phyloP scores from a whole-genome alignment of 345 rosid species.

The Streptanthus diversifolius region DNA sequence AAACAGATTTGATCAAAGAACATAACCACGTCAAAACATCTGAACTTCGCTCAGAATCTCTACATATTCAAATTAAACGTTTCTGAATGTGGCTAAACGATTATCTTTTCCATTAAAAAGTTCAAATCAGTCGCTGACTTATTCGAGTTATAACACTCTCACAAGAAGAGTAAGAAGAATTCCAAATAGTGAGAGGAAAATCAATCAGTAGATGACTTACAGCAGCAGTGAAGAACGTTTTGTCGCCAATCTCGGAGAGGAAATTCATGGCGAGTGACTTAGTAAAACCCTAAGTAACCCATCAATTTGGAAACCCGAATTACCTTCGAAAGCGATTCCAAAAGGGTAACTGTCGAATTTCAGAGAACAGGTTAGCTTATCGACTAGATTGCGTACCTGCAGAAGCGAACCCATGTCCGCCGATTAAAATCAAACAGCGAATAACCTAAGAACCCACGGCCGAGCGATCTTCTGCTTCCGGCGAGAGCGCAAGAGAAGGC shows the following conservation, averaged over 20 bases:
- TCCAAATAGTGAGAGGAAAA: not conserved
- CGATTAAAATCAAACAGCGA: not conserved
- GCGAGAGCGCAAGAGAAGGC: not conserved
- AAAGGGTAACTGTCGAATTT: not conserved
- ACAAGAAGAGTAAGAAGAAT: not conserved
- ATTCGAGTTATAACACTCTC: not conserved
- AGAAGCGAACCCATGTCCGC: constrained; percentile 47
- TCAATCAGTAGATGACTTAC: constrained; percentile 37
- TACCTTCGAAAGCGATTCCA: not conserved
- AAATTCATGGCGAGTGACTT: constrained; percentile 94
- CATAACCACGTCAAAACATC: not conserved
- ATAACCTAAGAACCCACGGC: not conserved
- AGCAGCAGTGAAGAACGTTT: constrained; percentile 95
- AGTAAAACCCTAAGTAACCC: constrained; percentile 62
- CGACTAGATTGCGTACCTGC: constrained; percentile 38
- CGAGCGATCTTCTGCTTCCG: constrained; percentile 11
- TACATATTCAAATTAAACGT: not conserved
- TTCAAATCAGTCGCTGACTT: not conserved
- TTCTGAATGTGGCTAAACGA: no score
- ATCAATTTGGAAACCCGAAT: not conserved
- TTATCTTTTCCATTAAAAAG: not conserved
- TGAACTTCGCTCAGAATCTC: not conserved
- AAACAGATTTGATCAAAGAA: not conserved
- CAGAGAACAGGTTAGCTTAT: not conserved
- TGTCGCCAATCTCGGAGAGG: constrained; percentile 92